Base-by-base conservation (phyloP, 139 green algal species). In the Chlamydomonas schloesseri region DNA sequence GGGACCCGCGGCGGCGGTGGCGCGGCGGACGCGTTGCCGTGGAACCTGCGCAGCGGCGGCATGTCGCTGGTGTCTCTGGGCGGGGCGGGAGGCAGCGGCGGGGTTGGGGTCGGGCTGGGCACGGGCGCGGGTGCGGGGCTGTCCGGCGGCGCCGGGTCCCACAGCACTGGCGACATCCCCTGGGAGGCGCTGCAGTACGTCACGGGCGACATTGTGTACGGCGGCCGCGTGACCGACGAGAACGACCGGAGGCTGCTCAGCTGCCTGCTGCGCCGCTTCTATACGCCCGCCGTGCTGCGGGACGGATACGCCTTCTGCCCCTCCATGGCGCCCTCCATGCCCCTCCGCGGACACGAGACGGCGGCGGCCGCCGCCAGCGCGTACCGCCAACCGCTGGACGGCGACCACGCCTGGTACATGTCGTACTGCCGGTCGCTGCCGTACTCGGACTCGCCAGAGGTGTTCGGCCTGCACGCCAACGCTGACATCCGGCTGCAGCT, bases 381-480 rank as follows among this genome's bases (percentile, higher is more conserved):
- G 5, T 95, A 94, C 87, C 64, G 57, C 21, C 82, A 86, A 26
- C 90, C 91, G 1, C 65, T 81, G 31, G 82, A 92, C 31, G 87
- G 83, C 20, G 73, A 86, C 36, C 74, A 93, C 6, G 68, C 82
- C 13, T 74, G 53, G 28, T 94, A 93, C 77, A 73, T 92, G 73
- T 83, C 92, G 28, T 94, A 92, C 77, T 79, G 96, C 42, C 71
- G 67, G 37, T 34, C 29, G 13, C 74, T 97, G 78, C 94, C 94
- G 17, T n/a, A 68, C 13, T 71, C 70, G 31, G 94, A 96, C 72
- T 86, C 87, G 36, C 96, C 96, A 13, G 91, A 94, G 70, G 91
- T 97, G 33, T 98, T 97, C 90, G 96, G 96, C 10, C 92, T 98
- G 80, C 93, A 98, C 77, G 60, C 92, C 47, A 98, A 98, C 80